Evolutionary conservation across 345 rosid species (phyloP).

Genomic region (Salix udensis): DNA sequence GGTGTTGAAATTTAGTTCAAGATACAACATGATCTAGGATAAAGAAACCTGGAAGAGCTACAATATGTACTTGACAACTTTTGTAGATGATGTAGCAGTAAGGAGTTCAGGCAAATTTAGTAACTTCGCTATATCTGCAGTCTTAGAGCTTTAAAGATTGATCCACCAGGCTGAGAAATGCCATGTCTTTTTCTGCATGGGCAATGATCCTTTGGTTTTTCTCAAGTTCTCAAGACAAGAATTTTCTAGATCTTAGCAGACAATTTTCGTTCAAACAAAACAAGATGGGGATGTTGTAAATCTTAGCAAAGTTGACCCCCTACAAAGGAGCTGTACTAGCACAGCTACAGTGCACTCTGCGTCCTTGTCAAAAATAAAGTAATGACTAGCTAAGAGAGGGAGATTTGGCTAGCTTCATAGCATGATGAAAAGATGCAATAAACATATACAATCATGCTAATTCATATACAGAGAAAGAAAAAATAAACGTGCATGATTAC

Average conservation of each 20-base stretch:
- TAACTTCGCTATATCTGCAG: not conserved
- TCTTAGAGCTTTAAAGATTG: not conserved
- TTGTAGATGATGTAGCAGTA: not conserved
- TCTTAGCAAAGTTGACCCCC: not conserved
- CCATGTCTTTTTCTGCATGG: not conserved
- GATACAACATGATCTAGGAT: not conserved
- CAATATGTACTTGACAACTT: not conserved
- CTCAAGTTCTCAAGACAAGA: not conserved
- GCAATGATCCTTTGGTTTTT: not conserved
- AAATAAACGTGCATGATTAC: not conserved
- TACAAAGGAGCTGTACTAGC: not conserved
- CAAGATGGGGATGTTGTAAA: not conserved
- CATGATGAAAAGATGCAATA: not conserved
- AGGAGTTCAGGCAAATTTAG: not conserved
- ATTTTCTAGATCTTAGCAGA: not conserved
- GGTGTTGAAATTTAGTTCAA: not conserved
- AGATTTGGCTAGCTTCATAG: not conserved
- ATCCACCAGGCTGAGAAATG: not conserved
- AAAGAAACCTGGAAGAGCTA: not conserved
- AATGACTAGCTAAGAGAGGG: not conserved
- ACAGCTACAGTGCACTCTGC: not conserved
- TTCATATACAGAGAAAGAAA: not conserved
- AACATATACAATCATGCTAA: not conserved
- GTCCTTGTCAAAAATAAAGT: not conserved
- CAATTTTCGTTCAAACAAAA: no score